These are phyloP conservation scores for Lyophyllum semitale DNA, from an alignment of 768 basidiomycete species.

Conservation along the genomic window DNA sequence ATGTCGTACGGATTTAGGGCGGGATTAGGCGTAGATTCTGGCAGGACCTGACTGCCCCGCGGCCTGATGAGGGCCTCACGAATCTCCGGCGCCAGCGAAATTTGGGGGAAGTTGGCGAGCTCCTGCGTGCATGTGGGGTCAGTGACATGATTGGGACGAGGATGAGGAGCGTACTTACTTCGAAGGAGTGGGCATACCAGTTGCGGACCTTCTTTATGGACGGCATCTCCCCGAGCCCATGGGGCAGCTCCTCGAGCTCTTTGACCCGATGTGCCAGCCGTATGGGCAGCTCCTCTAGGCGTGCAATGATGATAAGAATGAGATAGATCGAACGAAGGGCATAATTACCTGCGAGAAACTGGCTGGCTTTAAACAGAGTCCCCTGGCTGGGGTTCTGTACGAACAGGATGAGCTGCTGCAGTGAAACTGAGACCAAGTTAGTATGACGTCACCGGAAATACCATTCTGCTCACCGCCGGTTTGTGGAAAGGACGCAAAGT, in stretches of 20 bases:
- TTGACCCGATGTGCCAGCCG: constrained; percentile 93
- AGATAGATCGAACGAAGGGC: not conserved
- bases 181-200: constrained; percentile 99
- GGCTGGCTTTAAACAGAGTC: constrained; percentile 85
- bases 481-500: too few species aligned
- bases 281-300: constrained; percentile 54
- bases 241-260: constrained; percentile 92
- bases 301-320: not conserved
- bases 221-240: constrained; percentile 88
- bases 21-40: constrained; percentile 82
- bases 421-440: too few species aligned
- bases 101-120: constrained; percentile 81
- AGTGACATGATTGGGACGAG: not conserved
- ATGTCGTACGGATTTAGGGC: constrained; percentile 50
- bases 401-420: constrained; percentile 98
- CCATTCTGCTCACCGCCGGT: too few species aligned
- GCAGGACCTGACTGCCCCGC: constrained; percentile 50
- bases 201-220: constrained; percentile 94
- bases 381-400: constrained; percentile 96
- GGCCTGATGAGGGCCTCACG: constrained; percentile 63
- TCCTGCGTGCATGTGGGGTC: constrained; percentile 59
- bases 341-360: constrained; percentile 74
- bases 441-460: too few species aligned
- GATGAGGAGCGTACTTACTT: constrained; percentile 55
- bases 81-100: constrained; percentile 66